Conservation (phyloP, 2,329 filamentous ascomycete species). For the Teratosphaeria gauchensis region DNA sequence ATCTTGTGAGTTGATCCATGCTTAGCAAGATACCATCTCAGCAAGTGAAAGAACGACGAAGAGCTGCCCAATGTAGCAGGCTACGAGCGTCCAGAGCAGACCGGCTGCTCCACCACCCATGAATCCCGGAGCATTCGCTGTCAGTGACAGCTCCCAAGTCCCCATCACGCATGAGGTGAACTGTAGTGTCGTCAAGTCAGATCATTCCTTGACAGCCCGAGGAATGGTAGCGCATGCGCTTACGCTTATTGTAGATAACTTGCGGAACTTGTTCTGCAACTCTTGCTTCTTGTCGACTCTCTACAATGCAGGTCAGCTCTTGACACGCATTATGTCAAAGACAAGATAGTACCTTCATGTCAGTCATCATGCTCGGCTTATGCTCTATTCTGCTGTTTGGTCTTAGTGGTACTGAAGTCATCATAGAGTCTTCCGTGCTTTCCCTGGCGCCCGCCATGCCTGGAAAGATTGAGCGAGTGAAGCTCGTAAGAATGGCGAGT, state of each 20-base stretch:
- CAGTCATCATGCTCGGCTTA: neutral
- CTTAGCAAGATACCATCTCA: conserved; percentile 16
- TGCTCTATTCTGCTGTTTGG: neutral
- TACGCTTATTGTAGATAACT: conserved; percentile 11
- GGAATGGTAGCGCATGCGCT: neutral
- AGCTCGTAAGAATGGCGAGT: no score
- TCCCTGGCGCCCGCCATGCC: neutral
- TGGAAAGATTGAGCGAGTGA: neutral
- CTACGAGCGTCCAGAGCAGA: conserved; percentile 22
- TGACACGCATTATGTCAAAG: neutral
- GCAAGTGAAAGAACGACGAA: conserved; percentile 26
- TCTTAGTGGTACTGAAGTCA: neutral
- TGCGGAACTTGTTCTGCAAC: conserved; percentile 16
- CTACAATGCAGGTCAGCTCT: neutral
- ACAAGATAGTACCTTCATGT: neutral
- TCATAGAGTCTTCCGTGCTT: neutral
- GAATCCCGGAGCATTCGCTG: conserved; percentile 15
- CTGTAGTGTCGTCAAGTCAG: conserved; percentile 11
- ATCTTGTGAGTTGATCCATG: neutral
- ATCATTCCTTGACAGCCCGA: neutral
- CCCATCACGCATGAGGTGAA: conserved; percentile 42
- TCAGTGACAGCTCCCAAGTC: conserved; percentile 39
- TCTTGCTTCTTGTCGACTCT: conserved; percentile 9
- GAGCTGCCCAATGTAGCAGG: conserved; percentile 18
- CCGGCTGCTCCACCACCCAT: conserved; percentile 20